Evolutionary conservation across 2,329 filamentous ascomycete genomes (phyloP), one percentile per base, ranked within the genome.

Genomic region (Diaporthe aspalathi): DNA sequence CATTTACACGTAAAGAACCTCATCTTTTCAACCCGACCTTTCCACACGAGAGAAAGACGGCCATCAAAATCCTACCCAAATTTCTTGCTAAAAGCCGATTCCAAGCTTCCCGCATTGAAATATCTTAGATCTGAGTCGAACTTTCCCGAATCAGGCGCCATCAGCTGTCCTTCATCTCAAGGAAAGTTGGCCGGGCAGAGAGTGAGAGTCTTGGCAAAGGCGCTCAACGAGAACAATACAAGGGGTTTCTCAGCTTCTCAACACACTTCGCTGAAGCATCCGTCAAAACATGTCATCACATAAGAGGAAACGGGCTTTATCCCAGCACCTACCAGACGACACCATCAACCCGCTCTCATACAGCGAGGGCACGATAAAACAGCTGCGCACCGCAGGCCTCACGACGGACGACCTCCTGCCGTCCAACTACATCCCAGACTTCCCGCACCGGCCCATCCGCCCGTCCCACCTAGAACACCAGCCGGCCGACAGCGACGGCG

Each of bases 271-370:
- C 11, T 24, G 49, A 11, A 20, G n/a, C 9, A 20, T 3, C 40
- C 1, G 9, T 14, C 4, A 8, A 1, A 38, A 22, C 43, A 73
- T 70, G 57, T 60, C 57, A 29, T 73, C 76, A 57, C 75, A 77
- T 60, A 84, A 83, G 69, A 81, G 80, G 67, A 82, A 79, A 73
- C 79, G 81, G 72, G 74, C 78, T 5, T 38, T 69, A 29, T 77
- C 76, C 8, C 38, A 22, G 0, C 74, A 45, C 74, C 76, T 80
- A 17, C 80, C 79, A 1, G 73, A 75, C 17, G 79, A 80, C 57
- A 76, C 81, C 68, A 87, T 87, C 77, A 89, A 90, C 76, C 88
- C 88, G 1, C 82, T 86, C 75, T 89, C 87, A 75, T 85, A 90
- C 74, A 81, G 84, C 2, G 87, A 86, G 0, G 78, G 81, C 63